These are phyloP conservation scores for Carex kokanica DNA, from an alignment of 176 grass and related monocot genomes.

Conservation along the genomic window DNA sequence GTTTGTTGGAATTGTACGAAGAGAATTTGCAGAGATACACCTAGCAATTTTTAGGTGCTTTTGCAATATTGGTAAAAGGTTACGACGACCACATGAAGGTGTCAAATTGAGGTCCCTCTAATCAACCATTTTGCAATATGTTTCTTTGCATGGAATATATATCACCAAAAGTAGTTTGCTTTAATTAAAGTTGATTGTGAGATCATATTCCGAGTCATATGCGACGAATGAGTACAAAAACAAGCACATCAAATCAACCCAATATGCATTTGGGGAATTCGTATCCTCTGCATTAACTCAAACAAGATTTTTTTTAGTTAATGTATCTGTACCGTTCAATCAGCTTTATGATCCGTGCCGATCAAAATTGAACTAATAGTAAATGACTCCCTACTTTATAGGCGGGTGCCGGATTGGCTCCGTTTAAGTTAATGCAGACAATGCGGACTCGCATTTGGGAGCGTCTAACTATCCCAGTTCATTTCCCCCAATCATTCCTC, in stretches of 20 bases:
- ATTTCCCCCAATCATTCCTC: no score
- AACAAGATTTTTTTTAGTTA: no score
- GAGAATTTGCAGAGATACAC: background rate
- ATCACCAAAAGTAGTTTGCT: background rate
- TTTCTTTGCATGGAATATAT: background rate
- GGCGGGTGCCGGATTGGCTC: no score
- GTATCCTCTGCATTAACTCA: no score
- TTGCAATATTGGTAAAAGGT: background rate
- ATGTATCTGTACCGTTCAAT: no score
- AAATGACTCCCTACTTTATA: no score
- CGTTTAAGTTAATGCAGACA: no score
- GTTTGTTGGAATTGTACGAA: background rate
- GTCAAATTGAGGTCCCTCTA: constrained; percentile 3
- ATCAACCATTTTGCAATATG: background rate
- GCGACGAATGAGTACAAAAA: background rate
- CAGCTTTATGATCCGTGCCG: no score
- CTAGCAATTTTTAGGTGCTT: background rate
- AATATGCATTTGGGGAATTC: background rate
- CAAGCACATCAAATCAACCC: background rate
- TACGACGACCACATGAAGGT: background rate
- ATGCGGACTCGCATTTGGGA: no score
- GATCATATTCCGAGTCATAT: constrained; percentile 7
- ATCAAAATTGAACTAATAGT: no score
- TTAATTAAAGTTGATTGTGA: background rate
- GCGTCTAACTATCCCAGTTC: no score